A percentile compares a stretch with the other conserved stretches of the same genome.
Conservation (phyloP, 2,329 filamentous ascomycete species). For the Colletotrichum sp. region DNA sequence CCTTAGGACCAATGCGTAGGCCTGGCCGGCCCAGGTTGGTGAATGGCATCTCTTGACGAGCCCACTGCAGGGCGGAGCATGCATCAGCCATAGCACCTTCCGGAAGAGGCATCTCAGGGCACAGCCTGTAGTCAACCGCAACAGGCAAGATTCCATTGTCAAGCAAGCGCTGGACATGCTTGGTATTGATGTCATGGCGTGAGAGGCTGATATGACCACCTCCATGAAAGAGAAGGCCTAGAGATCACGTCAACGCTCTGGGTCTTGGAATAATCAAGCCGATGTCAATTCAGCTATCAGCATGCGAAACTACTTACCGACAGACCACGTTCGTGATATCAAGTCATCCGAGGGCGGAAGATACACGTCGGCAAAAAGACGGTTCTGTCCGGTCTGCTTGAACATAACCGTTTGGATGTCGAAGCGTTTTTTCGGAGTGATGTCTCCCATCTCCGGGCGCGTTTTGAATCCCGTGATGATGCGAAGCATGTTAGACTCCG, state of each 20-base stretch:
- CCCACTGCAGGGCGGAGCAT: constrained; percentile 45
- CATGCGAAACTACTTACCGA: neutral
- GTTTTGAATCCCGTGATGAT: neutral
- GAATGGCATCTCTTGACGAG: constrained; percentile 32
- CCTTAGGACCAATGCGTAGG: constrained; percentile 27
- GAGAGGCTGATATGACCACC: constrained; percentile 44
- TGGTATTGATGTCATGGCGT: constrained; percentile 36
- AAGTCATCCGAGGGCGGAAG: neutral
- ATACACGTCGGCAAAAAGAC: neutral
- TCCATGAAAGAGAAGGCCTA: constrained; percentile 35
- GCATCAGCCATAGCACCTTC: constrained; percentile 52
- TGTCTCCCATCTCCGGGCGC: neutral
- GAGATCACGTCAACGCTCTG: neutral
- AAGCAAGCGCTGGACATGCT: constrained; percentile 41
- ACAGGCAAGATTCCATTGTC: constrained; percentile 46
- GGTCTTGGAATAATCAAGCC: neutral
- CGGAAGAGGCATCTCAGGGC: constrained; percentile 48
- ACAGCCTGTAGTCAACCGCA: constrained; percentile 54
- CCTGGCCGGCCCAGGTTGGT: constrained; percentile 23
- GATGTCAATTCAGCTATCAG: neutral
- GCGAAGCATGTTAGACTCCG: neutral
- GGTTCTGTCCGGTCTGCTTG: neutral
- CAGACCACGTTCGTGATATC: constrained; percentile 14
- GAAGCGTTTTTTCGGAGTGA: neutral
- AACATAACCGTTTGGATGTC: neutral